Conservation (phyloP, 1,139 yeast species). For the Magnusiomyces fungicola region DNA sequence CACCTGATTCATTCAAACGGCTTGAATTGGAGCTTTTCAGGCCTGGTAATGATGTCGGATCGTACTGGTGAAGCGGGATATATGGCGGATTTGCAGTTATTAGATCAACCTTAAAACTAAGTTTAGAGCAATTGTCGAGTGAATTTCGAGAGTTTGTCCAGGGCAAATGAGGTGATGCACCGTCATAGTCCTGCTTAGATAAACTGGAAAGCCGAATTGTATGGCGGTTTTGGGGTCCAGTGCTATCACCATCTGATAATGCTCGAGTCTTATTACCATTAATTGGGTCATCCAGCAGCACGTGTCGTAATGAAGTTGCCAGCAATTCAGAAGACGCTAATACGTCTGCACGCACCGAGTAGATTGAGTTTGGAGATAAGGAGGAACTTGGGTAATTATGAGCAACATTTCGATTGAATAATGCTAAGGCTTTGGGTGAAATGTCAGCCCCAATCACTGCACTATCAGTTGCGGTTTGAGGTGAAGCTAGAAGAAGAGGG, state of each 20-base stretch:
- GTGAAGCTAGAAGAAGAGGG: constrained; percentile 47
- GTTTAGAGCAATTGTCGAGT: no score
- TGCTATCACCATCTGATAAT: no score
- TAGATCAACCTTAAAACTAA: constrained; percentile 37
- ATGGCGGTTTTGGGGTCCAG: no score
- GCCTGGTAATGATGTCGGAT: background rate
- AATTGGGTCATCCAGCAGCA: no score
- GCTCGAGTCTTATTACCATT: no score
- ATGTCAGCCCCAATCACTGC: constrained; percentile 55
- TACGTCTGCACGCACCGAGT: constrained; percentile 18
- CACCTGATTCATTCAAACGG: no score
- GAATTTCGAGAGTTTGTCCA: no score
- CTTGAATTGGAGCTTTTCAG: background rate
- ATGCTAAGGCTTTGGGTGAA: constrained; percentile 44
- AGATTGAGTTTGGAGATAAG: constrained; percentile 1
- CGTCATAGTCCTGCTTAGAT: no score
- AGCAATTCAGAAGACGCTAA: constrained; percentile 13
- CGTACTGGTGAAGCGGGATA: constrained; percentile 39
- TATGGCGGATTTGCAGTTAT: constrained; percentile 88
- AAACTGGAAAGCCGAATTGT: no score
- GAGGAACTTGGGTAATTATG: constrained; percentile 14
- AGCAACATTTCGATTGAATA: constrained; percentile 44
- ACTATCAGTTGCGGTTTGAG: no score
- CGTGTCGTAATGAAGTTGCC: no score
- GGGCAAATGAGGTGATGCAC: no score